Percentiles rank a stretch among this genome's conserved stretches.
Evolutionary conservation across 1,284 basidiomycete species (phyloP).

Genomic region (Heterobasidion occidentale): DNA sequence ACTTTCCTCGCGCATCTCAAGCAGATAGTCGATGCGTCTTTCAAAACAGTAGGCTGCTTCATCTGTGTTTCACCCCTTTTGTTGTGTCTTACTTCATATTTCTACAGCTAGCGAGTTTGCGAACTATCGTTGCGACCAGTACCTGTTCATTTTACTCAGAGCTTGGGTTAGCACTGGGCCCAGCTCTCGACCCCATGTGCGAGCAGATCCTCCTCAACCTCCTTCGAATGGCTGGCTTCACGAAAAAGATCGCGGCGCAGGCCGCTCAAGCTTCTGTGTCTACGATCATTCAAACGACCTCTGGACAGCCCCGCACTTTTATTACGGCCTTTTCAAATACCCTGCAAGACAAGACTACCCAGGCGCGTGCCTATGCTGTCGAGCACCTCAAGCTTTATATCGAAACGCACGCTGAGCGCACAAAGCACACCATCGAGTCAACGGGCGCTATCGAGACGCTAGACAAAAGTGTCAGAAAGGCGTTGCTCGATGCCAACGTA

Average conservation of each 20-base stretch:
- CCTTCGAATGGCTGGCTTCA: slow-evolving; percentile 83
- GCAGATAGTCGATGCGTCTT: slow-evolving; percentile 73
- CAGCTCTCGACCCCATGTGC: slow-evolving; percentile 68
- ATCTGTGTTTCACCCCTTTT: slow-evolving; percentile 5
- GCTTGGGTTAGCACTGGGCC: slow-evolving; percentile 63
- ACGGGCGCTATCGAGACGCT: slow-evolving; percentile 61
- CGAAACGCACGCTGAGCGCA: slow-evolving; percentile 58
- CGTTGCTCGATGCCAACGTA: slow-evolving; percentile 74
- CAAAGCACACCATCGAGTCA: slow-evolving; percentile 57
- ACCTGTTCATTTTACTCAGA: slow-evolving; percentile 79
- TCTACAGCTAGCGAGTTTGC: slow-evolving; percentile 72
- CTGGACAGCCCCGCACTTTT: slow-evolving; percentile 64
- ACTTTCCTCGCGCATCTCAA: slow-evolving; percentile 73
- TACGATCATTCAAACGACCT: slow-evolving; percentile 63
- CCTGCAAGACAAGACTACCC: slow-evolving; percentile 81
- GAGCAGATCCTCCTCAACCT: slow-evolving; percentile 73
- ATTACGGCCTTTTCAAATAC: slow-evolving; percentile 68
- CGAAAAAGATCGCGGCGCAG: slow-evolving; percentile 92
- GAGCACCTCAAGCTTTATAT: slow-evolving; percentile 70
- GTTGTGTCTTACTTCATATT: slow-evolving; percentile 2
- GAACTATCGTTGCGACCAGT: slow-evolving; percentile 85
- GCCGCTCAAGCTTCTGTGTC: slow-evolving; percentile 75
- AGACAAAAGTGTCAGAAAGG: slow-evolving; percentile 67
- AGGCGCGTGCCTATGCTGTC: slow-evolving; percentile 65
- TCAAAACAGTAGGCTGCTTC: slow-evolving; percentile 73